phyloP scores from a whole-genome alignment of 768 basidiomycete genomes.

The Vishniacozyma victoriae region DNA sequence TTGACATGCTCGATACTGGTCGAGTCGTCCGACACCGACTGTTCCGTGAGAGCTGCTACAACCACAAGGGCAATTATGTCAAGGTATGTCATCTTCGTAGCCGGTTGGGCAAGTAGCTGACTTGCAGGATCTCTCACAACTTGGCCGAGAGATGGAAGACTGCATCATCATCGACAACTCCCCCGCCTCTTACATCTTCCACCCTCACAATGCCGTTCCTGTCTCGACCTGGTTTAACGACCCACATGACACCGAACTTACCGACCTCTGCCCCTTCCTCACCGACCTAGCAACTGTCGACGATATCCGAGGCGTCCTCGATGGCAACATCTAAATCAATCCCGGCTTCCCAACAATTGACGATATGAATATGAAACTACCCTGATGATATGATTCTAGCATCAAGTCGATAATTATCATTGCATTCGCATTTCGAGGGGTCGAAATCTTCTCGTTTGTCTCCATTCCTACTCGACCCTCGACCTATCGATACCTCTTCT shows the following conservation, averaged over 20 bases:
- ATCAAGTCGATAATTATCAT: too few relatives aligned
- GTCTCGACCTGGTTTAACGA: conserved; percentile 99
- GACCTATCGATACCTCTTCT: too few relatives aligned
- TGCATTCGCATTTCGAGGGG: too few relatives aligned
- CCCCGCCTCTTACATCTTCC: conserved; percentile 98
- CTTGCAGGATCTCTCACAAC: conserved; percentile 83
- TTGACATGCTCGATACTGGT: conserved; percentile 91
- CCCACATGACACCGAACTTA: conserved; percentile 95
- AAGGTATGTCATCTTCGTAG: conserved; percentile 60
- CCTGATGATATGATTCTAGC: too few relatives aligned
- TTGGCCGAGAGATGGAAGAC: conserved; percentile 86
- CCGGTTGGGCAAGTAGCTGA: not conserved
- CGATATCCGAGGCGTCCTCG: conserved; percentile 86
- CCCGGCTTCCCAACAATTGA: too few relatives aligned
- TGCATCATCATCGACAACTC: conserved; percentile 99
- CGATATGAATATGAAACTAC: too few relatives aligned
- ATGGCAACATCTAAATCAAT: conserved; percentile 55
- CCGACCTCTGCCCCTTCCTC: conserved; percentile 90
- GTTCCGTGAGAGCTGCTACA: conserved; percentile 97
- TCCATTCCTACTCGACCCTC: too few relatives aligned
- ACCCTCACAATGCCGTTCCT: conserved; percentile 97
- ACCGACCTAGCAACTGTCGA: conserved; percentile 75
- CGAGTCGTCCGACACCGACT: conserved; percentile 87
- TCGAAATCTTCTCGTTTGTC: too few relatives aligned
- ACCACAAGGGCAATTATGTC: conserved; percentile 98